phyloP scores from a whole-genome alignment of 1,284 basidiomycete species.

The Pterula multifida region DNA sequence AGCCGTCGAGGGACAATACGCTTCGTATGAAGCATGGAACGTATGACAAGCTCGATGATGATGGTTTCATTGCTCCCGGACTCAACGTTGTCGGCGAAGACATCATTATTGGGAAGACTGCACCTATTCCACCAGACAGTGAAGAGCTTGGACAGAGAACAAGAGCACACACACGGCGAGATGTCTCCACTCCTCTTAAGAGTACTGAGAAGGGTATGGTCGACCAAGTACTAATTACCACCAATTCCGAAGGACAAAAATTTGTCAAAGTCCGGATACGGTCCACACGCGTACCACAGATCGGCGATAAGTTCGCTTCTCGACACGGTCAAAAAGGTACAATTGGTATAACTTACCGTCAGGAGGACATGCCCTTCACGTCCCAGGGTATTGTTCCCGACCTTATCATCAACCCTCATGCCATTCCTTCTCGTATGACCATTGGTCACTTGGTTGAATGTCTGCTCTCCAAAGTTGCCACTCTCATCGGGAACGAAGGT shows the following conservation, averaged over 20 bases:
- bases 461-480: conserved; percentile 92
- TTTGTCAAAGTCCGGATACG: conserved; percentile 98
- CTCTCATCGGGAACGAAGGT: conserved; percentile 91
- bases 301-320: conserved; percentile 98
- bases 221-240: conserved; percentile 95
- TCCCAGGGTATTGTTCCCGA: conserved; percentile 94
- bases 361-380: conserved; percentile 99
- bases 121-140: conserved; percentile 91
- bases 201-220: conserved; percentile 97
- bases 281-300: conserved; percentile 93
- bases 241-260: conserved; percentile 91
- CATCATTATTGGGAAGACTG: conserved; percentile 98
- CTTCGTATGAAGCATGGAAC: conserved; percentile 96
- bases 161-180: conserved; percentile 80
- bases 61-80: conserved; percentile 92
- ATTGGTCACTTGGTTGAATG: conserved; percentile 99
- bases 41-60: conserved; percentile 96
- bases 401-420: conserved; percentile 98
- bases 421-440: conserved; percentile 99
- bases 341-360: conserved; percentile 96
- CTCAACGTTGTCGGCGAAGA: conserved; percentile 95
- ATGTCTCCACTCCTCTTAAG: conserved; percentile 96
- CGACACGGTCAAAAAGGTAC: conserved; percentile 99
- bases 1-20: conserved; percentile 88
- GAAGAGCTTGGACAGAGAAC: conserved; percentile 96